Evolutionary conservation across 352 stramenopile species (phyloP).

Genomic region (Thalassiosira hispida): DNA sequence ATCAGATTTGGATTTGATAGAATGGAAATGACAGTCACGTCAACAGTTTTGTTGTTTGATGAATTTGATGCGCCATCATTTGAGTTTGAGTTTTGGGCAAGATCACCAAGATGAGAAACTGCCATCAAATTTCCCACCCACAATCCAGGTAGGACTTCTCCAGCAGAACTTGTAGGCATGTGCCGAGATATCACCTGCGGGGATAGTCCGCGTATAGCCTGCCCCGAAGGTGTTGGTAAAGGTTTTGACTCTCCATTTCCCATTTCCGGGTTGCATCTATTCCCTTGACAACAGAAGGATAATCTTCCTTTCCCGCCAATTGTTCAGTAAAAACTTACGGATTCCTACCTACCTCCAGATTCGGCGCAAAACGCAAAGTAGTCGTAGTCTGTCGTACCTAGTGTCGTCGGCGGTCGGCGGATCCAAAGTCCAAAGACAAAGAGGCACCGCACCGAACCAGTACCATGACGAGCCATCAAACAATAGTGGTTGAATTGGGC

Average conservation of each 20-base stretch:
- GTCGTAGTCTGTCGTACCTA: too few species aligned
- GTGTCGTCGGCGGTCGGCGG: too few species aligned
- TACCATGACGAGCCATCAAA: conserved; percentile 42
- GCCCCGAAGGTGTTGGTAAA: background rate
- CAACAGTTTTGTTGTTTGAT: conserved; percentile 6
- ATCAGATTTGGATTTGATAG: conserved; percentile 48
- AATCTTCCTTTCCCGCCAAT: too few species aligned
- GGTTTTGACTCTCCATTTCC: conserved; percentile 2
- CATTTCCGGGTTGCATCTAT: too few species aligned
- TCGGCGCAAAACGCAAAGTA: too few species aligned
- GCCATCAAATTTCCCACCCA: conserved; percentile 54
- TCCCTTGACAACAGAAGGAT: too few species aligned
- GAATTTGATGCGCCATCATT: background rate
- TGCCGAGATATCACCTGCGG: conserved; percentile 7
- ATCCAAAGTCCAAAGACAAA: background rate
- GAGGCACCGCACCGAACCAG: background rate
- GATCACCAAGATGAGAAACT: conserved; percentile 23
- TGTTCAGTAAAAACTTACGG: too few species aligned
- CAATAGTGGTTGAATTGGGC: conserved; percentile 50
- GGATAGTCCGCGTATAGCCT: background rate
- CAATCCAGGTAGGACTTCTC: conserved; percentile 46
- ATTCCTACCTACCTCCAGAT: too few species aligned
- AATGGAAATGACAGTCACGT: conserved; percentile 46
- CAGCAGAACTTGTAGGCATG: conserved; percentile 22
- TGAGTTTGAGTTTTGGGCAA: conserved; percentile 1